Percentiles rank a stretch among this genome's conserved stretches.
These are phyloP conservation scores for Elaeagnus macrophylla DNA, from an alignment of 306 rosid species.

Conservation along the genomic window DNA sequence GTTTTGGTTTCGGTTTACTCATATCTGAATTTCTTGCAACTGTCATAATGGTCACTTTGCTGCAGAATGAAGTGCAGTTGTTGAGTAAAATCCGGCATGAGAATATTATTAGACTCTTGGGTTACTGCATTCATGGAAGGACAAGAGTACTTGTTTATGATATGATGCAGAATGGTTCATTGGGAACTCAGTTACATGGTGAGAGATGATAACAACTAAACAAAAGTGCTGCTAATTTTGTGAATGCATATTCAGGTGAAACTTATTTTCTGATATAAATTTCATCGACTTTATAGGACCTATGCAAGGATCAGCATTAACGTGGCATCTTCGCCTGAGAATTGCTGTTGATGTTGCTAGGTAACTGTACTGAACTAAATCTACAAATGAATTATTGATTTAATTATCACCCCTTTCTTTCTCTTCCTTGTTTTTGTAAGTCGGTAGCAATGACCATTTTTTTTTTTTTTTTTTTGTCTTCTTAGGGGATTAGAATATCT, in stretches of 20 bases:
- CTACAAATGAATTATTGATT: background rate
- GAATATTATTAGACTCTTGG: slow-evolving; percentile 69
- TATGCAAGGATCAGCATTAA: slow-evolving; percentile 47
- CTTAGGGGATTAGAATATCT: slow-evolving; percentile 83
- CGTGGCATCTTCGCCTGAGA: slow-evolving; percentile 74
- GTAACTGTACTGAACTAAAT: slow-evolving; percentile 26
- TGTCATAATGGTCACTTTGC: slow-evolving; percentile 3
- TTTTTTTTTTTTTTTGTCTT: too few relatives aligned
- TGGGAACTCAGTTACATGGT: slow-evolving; percentile 75
- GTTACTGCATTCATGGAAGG: slow-evolving; percentile 60
- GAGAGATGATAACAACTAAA: background rate
- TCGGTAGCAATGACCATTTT: too few relatives aligned
- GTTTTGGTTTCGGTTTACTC: slow-evolving; percentile 8
- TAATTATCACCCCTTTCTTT: background rate
- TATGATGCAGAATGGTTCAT: slow-evolving; percentile 63
- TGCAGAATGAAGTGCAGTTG: slow-evolving; percentile 86
- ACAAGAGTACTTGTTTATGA: slow-evolving; percentile 77
- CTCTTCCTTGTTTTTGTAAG: slow-evolving; percentile 9
- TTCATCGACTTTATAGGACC: slow-evolving; percentile 44
- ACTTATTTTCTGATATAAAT: slow-evolving; percentile 3
- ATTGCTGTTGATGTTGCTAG: slow-evolving; percentile 78
- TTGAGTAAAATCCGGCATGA: slow-evolving; percentile 73
- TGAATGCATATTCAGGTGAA: background rate
- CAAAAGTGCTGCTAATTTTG: background rate
- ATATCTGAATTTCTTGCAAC: too few relatives aligned